These are phyloP conservation scores for Paspalum vaginatum DNA, from an alignment of 176 grass and related monocot genomes.

Conservation along the genomic window DNA sequence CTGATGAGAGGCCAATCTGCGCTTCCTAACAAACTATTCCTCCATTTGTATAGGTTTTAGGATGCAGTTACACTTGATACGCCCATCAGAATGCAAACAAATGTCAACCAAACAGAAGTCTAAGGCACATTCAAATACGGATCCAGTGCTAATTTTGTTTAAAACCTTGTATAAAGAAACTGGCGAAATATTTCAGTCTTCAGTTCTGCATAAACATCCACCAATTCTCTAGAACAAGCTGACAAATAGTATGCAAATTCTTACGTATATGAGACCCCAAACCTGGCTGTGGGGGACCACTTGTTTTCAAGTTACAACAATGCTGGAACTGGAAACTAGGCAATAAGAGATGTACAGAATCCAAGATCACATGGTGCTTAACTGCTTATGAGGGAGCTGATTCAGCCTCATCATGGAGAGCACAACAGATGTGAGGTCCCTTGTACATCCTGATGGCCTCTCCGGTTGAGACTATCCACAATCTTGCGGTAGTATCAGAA, in stretches of 20 bases:
- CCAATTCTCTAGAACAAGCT: neutral
- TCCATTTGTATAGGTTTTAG: neutral
- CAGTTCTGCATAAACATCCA: neutral
- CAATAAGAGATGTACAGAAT: neutral
- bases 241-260: neutral
- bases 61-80: neutral
- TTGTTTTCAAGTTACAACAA: neutral
- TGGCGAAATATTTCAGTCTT: neutral
- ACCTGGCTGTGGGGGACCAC: neutral
- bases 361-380: neutral
- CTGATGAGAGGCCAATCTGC: neutral
- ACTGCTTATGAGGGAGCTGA: slow-evolving; percentile 42
- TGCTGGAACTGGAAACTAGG: neutral
- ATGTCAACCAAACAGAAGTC: neutral
- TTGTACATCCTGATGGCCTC: slow-evolving; percentile 89
- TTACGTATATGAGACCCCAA: neutral
- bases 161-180: neutral
- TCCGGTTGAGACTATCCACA: slow-evolving; percentile 75
- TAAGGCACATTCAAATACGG: neutral
- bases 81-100: neutral
- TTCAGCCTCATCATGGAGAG: slow-evolving; percentile 83
- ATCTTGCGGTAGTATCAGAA: slow-evolving; percentile 78
- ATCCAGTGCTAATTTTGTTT: neutral
- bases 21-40: neutral
- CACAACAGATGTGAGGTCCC: slow-evolving; percentile 88